phyloP scores from a whole-genome alignment of 441 rosid genomes.

The Jatropha multifida region DNA sequence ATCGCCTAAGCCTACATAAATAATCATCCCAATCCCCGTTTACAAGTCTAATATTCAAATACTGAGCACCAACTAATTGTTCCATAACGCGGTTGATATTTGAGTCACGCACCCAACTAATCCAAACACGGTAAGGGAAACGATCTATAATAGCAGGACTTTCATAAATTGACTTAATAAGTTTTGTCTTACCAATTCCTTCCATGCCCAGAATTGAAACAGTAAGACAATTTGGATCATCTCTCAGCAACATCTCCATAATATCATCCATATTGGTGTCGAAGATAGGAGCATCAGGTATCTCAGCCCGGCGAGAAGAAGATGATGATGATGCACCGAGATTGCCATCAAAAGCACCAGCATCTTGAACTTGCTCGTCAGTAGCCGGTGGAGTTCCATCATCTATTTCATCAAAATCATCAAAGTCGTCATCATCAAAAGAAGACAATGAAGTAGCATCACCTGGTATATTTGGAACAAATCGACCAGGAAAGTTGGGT shows the following conservation, averaged over 20 bases:
- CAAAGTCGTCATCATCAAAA: slow-evolving; percentile 23
- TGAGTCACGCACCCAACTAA: slow-evolving; percentile 21
- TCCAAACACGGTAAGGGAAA: slow-evolving; percentile 26
- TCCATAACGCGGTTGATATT: slow-evolving; percentile 13
- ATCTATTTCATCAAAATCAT: slow-evolving; percentile 23
- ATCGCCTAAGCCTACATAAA: slow-evolving; percentile 10
- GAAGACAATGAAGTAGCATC: slow-evolving; percentile 28
- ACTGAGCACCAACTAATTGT: slow-evolving; percentile 21
- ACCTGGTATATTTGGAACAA: slow-evolving; percentile 20
- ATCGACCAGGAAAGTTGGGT: slow-evolving; percentile 16
- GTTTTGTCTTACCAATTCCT: slow-evolving; percentile 27
- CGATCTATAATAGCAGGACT: slow-evolving; percentile 14
- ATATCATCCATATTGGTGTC: slow-evolving; percentile 20
- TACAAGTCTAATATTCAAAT: slow-evolving; percentile 12
- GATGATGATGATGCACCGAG: slow-evolving; percentile 21
- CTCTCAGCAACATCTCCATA: slow-evolving; percentile 16
- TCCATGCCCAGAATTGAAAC: slow-evolving; percentile 25
- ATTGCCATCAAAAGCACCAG: slow-evolving; percentile 16
- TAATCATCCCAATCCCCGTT: slow-evolving; percentile 21
- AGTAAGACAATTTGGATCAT: slow-evolving; percentile 17
- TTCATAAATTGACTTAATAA: slow-evolving; percentile 22
- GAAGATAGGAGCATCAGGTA: slow-evolving; percentile 15
- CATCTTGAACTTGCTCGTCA: slow-evolving; percentile 19
- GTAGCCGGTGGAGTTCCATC: slow-evolving; percentile 4
- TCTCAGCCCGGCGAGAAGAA: slow-evolving; percentile 15